Evolutionary conservation across 345 rosid genomes (phyloP), one percentile per base, ranked within the genome.

Genomic region (Excoecaria cochinchinensis): DNA sequence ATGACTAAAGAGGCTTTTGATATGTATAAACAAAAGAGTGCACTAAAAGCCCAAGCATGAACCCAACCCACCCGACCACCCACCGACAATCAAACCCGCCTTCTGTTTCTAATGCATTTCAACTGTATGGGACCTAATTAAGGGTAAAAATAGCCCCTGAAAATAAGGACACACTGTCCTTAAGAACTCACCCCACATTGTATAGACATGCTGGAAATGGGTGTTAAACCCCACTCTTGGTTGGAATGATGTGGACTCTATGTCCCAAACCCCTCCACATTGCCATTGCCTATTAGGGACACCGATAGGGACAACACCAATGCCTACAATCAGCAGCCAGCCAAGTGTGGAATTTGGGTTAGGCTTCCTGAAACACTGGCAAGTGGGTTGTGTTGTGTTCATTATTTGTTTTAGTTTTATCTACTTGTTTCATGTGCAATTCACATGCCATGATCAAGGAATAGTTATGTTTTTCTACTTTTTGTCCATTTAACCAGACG

Each of bases 101-200:
- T 13, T 31, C 4, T 4, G 67, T 11, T 46, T 58, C n/a, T 46
- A 50, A 38, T 74, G 40, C 47, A 36, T 31, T 51, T 72, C 60
- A 76, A 46, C 38, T 67, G 31, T 16, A 75, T 81, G 83, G 86
- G 86, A 52, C 76, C 81, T 66, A 21, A 25, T 38, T 50, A 15
- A 56, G 82, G 76, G n/a, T 31, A 31, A 31, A 71, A 72, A 42
- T 71, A 84, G 81, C 84, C 84, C 90, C 89, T 68, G 72, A 75
- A 87, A 82, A 79, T 53, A 52, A 66, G 87, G 90, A 76, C 87
- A 81, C 12, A 81, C 12, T 84, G 87, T 82, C 82, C 74, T 78
- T 55, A 77, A 31, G 73, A 80, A 72, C 59, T 36, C 84, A 78
- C 86, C 85, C 88, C 84, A 83, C 87, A 76, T 51, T 80, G 79